phyloP scores from a whole-genome alignment of 441 rosid species.

The Populus hybrid region DNA sequence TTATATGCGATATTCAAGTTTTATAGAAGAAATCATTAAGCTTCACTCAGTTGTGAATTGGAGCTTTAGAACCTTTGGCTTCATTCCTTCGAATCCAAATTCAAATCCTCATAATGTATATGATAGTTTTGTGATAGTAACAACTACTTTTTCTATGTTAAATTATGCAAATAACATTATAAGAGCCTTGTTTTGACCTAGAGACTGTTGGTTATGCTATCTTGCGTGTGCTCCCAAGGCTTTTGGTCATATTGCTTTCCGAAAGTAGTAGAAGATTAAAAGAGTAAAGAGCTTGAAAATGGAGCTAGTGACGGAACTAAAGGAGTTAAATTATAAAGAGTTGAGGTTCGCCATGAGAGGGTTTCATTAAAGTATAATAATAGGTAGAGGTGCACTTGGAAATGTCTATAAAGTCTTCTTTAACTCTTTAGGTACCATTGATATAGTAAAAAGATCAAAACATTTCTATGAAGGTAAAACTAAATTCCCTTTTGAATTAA shows the following conservation, averaged over 20 bases:
- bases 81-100: constrained; percentile 41
- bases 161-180: constrained; percentile 21
- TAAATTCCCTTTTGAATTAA: constrained; percentile 60
- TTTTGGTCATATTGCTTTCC: constrained; percentile 48
- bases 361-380: constrained; percentile 56
- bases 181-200: constrained; percentile 47
- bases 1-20: constrained; percentile 50
- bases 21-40: constrained; percentile 71
- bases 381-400: constrained; percentile 65
- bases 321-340: constrained; percentile 55
- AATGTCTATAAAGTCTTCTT: constrained; percentile 62
- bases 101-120: constrained; percentile 23
- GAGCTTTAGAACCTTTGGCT: constrained; percentile 55
- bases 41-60: constrained; percentile 49
- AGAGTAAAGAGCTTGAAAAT: constrained; percentile 41
- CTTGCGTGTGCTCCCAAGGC: constrained; percentile 42
- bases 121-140: no score
- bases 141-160: not conserved
- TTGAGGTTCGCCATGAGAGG: constrained; percentile 53
- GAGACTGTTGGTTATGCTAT: constrained; percentile 52
- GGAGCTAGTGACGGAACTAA: constrained; percentile 48
- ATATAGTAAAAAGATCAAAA: constrained; percentile 64
- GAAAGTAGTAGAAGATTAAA: constrained; percentile 41
- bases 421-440: constrained; percentile 38
- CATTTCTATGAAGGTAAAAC: constrained; percentile 61